phyloP scores from a whole-genome alignment of 225 moss, liverwort and hornwort species.

The Pseudisothecium myosuroides region DNA sequence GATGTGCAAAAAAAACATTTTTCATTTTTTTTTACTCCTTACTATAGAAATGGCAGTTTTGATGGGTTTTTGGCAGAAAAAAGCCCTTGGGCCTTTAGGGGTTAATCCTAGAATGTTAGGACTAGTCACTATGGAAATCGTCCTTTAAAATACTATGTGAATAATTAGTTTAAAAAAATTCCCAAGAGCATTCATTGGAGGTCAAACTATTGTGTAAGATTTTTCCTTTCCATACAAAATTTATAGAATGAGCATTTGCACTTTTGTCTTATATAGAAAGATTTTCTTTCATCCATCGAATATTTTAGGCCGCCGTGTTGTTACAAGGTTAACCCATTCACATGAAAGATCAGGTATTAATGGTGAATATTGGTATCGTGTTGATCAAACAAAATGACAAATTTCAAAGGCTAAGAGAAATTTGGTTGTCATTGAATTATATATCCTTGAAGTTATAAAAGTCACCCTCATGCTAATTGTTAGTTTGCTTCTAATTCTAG shows the following conservation, averaged over 20 bases:
- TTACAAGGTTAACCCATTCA: rapidly evolving
- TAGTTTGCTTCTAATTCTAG: background rate
- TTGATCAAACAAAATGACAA: background rate
- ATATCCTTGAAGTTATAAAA: background rate
- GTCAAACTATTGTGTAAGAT: too few species aligned
- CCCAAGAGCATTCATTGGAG: too few species aligned
- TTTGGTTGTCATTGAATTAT: background rate
- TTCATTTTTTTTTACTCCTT: too few species aligned
- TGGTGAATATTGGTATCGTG: rapidly evolving
- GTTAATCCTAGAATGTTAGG: too few species aligned
- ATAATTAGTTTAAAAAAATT: too few species aligned
- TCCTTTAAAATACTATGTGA: too few species aligned
- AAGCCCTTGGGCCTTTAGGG: too few species aligned
- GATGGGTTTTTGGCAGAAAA: too few species aligned
- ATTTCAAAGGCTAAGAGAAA: background rate
- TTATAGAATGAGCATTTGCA: background rate
- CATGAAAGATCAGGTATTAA: background rate
- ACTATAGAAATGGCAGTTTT: too few species aligned
- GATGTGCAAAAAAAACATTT: too few species aligned
- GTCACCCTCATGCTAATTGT: rapidly evolving
- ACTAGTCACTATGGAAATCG: too few species aligned
- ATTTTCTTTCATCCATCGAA: background rate
- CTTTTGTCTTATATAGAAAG: rapidly evolving
- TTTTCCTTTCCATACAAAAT: rapidly evolving
- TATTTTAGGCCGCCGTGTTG: rapidly evolving